Base-by-base conservation (phyloP, 1,139 yeast species). In the Debaryomycetaceae sp. region DNA sequence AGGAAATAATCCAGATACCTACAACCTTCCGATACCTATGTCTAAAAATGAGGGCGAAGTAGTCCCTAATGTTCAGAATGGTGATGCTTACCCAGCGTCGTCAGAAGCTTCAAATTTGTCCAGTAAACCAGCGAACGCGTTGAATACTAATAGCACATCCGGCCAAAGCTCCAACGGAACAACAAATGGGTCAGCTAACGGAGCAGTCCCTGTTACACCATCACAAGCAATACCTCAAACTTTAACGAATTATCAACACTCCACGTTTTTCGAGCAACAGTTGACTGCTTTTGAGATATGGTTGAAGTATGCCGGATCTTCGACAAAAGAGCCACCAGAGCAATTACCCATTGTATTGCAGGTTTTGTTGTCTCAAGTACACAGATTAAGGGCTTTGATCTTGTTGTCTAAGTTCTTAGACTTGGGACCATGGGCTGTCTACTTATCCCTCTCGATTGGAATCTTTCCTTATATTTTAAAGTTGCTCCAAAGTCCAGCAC, bases 401-500 rank as follows among this genome's bases (percentile, higher is more conserved):
- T 65, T 95, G 46, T 71, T 95, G 8, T 86, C 96, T 3, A 81
- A 88, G 52, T 93, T 91, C 60, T 72, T 93, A 37, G 99, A 93
- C 63, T 69, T 93, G 38, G 99, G 99, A 0, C 97, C 99, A 0
- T 89, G 97, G 95, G 98, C 99, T 0, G 99, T 93, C 0, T 89
- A 90, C 55, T 71, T 91, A 37, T 95, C 98, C 0, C 71, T 93
- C 35, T 87, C 97, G 4, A 91, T 93, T 55, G 98, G 99, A 24
- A 93, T 93, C 34, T 93, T 93, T 65, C 98, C 99, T 0, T 95
- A 95, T 60, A 97, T 95, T 24, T 72, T 93, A 48, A 89, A 91
- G 56, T 72, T 95, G 34, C 68, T 93, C 34, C 99, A 93, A 61
- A 86, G 96, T 48, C 98, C 99, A 0, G 97, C 98, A 0, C 95